Base-by-base conservation (phyloP, 345 rosid species). In the Melaleuca alternifolia region DNA sequence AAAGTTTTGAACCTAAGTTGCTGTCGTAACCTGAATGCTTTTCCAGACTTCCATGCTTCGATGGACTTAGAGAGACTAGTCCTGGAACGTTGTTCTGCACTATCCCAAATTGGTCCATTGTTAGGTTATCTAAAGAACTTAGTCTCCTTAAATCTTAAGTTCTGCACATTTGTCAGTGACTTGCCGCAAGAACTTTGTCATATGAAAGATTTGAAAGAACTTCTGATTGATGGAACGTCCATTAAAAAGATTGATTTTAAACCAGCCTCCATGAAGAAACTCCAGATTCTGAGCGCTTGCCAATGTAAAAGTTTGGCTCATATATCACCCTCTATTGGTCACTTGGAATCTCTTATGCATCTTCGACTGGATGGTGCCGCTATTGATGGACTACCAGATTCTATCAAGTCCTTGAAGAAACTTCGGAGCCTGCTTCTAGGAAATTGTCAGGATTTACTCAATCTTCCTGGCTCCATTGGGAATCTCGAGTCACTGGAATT, bases 401-500 rank as follows among this genome's bases (percentile, higher is more conserved):
- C 88, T 28, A 79, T 87, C 48, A 33, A 84, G 11, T 59, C 81
- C 75, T 71, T 89, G 82, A 54, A 24, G 20, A 82, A 20, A 26
- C 90, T 89, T 82, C 50, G 6, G 57, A 54, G 23, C 7, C 62
- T 89, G 18, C 82, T 59, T 33, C 77, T 89, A 20, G 54, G 84
- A 85, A 83, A 88, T 44, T 89, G 90, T 82, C 18, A 33, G 62
- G 61, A 87, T 10, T 23, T 89, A 14, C 41, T 20, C 44, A n/a
- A 23, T 52, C 83, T 89, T 85, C 90, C 90, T 48, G 28, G 50
- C 54, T 82, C 88, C 46, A 46, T 87, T 51, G 90, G 90, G 41
- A 41, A 82, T 71, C 87, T 89, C 33, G 54, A 44, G 75, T 87
- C 87, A 5, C 50, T 87, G 44, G 76, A 52, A 3, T 50, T 84